phyloP scores from a whole-genome alignment of 1,284 basidiomycete species.

The Ustilago tritici region DNA sequence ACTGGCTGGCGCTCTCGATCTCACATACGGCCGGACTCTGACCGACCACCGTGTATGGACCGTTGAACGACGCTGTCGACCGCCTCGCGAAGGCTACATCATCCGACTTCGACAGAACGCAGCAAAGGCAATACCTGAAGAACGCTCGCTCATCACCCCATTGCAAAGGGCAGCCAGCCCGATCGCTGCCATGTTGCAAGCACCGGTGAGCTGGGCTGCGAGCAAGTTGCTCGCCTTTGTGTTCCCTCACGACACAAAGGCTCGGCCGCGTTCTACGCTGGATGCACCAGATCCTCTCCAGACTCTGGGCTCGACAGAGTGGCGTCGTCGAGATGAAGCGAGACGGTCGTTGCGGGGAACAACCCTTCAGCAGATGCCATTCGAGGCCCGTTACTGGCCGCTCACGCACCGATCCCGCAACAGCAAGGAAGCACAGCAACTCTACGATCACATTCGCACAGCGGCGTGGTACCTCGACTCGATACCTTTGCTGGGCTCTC shows the following conservation, averaged over 20 bases:
- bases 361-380: background rate
- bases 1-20: background rate
- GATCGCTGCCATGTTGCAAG: conserved; percentile 16
- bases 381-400: conserved; percentile 26
- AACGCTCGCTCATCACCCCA: background rate
- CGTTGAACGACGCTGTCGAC: background rate
- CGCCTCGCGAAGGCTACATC: background rate
- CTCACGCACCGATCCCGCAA: conserved; percentile 19
- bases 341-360: background rate
- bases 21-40: background rate
- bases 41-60: background rate
- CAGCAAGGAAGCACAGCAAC: conserved; percentile 61
- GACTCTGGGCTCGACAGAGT: conserved; percentile 1
- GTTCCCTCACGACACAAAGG: conserved; percentile 17
- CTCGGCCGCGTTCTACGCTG: conserved; percentile 29
- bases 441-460: conserved; percentile 67
- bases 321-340: conserved; percentile 10
- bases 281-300: conserved; percentile 6
- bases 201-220: conserved; percentile 21
- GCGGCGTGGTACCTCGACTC: conserved; percentile 60
- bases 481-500: conserved; percentile 43
- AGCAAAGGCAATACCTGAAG: background rate
- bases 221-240: conserved; percentile 20
- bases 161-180: background rate
- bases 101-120: background rate